These are phyloP conservation scores for Mycotypha africana DNA, from an alignment of 371 early-diverging fungal species.

Conservation along the genomic window DNA sequence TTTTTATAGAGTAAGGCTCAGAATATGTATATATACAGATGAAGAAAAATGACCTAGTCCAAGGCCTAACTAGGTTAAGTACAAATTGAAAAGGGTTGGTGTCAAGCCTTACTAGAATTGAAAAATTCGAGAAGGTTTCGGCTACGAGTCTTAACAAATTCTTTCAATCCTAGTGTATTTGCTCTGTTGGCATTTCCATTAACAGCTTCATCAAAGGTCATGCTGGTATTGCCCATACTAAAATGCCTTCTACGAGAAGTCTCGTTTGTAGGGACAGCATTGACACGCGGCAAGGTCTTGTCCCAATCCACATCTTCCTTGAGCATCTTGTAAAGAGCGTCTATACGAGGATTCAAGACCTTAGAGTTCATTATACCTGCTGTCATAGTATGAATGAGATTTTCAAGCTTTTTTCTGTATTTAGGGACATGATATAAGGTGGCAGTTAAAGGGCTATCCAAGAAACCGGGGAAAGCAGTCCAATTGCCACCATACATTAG, in stretches of 20 bases:
- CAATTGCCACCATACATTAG: constrained; percentile 20
- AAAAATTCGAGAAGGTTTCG: constrained; percentile 4
- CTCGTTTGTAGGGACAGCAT: too few relatives aligned
- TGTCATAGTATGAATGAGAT: constrained; percentile 2
- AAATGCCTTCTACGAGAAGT: neutral
- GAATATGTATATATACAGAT: too few relatives aligned
- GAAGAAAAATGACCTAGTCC: too few relatives aligned
- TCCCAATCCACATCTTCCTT: constrained; percentile 25
- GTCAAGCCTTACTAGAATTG: neutral
- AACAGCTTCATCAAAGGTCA: constrained; percentile 6
- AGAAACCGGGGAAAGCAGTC: constrained; percentile 12
- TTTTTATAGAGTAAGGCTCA: too few relatives aligned
- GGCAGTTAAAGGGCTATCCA: constrained; percentile 19
- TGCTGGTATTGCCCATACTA: neutral
- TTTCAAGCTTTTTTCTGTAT: constrained; percentile 9
- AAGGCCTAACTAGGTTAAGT: too few relatives aligned
- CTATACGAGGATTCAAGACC: constrained; percentile 8
- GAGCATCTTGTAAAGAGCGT: constrained; percentile 7
- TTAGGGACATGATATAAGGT: constrained; percentile 10
- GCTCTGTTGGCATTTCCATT: constrained; percentile 9
- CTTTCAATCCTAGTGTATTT: constrained; percentile 8
- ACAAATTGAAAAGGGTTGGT: neutral
- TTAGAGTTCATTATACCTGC: constrained; percentile 6
- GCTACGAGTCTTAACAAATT: constrained; percentile 13
- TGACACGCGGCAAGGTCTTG: constrained; percentile 11